Evolutionary conservation across 1,284 basidiomycete genomes (phyloP), one percentile per base, ranked within the genome.

Genomic region (Athelia psychrophila): DNA sequence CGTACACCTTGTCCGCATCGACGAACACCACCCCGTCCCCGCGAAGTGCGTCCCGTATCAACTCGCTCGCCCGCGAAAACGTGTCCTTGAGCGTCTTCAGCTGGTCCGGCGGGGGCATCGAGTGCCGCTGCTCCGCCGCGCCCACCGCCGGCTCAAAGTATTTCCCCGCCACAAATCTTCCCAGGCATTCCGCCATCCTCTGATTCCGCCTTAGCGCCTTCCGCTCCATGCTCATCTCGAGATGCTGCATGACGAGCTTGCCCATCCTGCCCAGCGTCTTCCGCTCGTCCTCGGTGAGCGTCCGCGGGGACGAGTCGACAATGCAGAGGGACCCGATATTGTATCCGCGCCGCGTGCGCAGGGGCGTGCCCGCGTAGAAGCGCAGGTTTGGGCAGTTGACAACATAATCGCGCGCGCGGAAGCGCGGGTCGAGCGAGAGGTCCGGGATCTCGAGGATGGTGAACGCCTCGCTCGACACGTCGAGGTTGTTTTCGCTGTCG

Each of bases 301-400:
- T 16, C 6, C 38, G 38, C n/a, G 38, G 38, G 8, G 6, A 8
- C 8, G 38, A 42, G 38, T 42, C 38, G 6, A 42, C 38, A n/a
- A 42, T 16, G 38, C 38, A 42, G 6, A 42, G 16, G 20, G n/a
- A 18, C 8, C 38, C 38, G n/a, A 42, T 42, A n/a, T 42, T 42
- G 38, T 42, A 42, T 18, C 38, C 38, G 9, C 38, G 38, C 6
- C 20, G 16, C 5, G 38, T 42, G 38, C 38, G 38, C 8, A 42
- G 38, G 38, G 38, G 38, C 38, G 38, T 42, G 38, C 38, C 38
- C 9, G 38, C 38, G 38, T 42, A 42, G 20, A 42, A 42, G n/a
- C 38, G 16, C 38, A 42, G 20, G 20, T 42, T 6, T 8, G 38
- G 38, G 5, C 6, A 42, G 38, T 42, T 42, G 8, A 42, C n/a